Evolutionary conservation across 179 eudicot genomes (phyloP), one percentile per base, ranked within the genome.

Genomic region (Amaranthus tricolor): DNA sequence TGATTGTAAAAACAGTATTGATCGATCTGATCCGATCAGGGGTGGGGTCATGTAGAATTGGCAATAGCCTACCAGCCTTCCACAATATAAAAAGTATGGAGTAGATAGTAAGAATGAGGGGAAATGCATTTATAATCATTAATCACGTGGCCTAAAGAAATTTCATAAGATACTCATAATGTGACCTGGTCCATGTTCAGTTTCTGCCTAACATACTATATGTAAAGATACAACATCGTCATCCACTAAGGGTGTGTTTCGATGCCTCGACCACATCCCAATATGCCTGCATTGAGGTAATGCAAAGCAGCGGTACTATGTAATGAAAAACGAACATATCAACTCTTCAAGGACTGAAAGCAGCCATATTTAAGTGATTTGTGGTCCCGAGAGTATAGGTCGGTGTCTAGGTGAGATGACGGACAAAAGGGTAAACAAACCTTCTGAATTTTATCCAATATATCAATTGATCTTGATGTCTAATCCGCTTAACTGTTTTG

Each of bases 381-480:
- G 44, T 58, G 76, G 79, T 60, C 59, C 13, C 56, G 52, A 63
- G 52, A 63, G 71, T 59, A 71, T 17, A 19, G 24, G 44, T 17
- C 31, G 6, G 16, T 7, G 17, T 70, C 10, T 2, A 47, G 47
- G 54, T 31, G 40, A 58, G 57, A 49, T 12, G 17, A 21, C 20
- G 40, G 40, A 8, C 40, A n/a, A 48, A 54, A 31, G 62, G 61
- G 68, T 31, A 6, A 19, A 16, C 10, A 6, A 10, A 62, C 69
- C 47, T 20, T 16, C 54, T 10, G 50, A 24, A 3, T 9, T 20
- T 43, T 40, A 8, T 70, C 44, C 9, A 2, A 47, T 17, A 51
- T 64, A 57, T 78, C 76, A 80, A 71, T 78, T 80, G 71, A 85
- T 82, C 67, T 78, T 75, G 82, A 85, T 75, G 66, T 85, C 84